phyloP scores from a whole-genome alignment of 208 protist genomes.

The Leishmania arabica region DNA sequence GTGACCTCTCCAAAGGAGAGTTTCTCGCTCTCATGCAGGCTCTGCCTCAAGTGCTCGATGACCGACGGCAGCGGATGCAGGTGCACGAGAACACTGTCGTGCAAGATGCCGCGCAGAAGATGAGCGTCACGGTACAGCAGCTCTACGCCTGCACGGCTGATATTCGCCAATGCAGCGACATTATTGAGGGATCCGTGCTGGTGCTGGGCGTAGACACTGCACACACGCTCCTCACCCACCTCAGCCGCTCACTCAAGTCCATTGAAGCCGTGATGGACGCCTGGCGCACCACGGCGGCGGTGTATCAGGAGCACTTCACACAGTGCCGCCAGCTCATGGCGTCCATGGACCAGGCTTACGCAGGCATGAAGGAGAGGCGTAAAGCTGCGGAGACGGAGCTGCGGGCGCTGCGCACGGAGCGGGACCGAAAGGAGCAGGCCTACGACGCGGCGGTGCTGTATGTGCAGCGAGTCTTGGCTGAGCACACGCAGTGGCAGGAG shows the following conservation, averaged over 20 bases:
- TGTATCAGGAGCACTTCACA: conserved; percentile 40
- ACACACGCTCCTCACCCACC: conserved; percentile 52
- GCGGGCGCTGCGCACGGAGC: conserved; percentile 44
- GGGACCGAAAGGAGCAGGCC: conserved; percentile 55
- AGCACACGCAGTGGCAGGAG: conserved; percentile 73
- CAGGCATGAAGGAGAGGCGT: conserved; percentile 54
- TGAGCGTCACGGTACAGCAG: conserved; percentile 46
- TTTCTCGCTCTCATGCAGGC: conserved; percentile 21
- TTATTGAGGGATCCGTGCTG: conserved; percentile 76
- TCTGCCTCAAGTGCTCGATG: conserved; percentile 48
- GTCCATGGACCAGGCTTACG: conserved; percentile 45
- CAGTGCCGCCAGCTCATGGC: conserved; percentile 54
- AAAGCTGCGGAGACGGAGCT: conserved; percentile 59
- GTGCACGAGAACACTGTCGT: conserved; percentile 33
- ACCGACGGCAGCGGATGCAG: conserved; percentile 58
- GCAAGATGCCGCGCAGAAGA: conserved; percentile 33
- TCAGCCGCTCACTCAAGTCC: conserved; percentile 45
- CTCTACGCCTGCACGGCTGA: conserved; percentile 39
- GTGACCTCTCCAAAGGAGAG: too few relatives aligned
- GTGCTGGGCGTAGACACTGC: conserved; percentile 66
- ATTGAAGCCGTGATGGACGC: conserved; percentile 39
- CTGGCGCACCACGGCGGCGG: conserved; percentile 37
- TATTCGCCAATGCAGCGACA: conserved; percentile 55
- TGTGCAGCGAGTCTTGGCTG: conserved; percentile 67
- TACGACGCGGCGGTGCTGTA: conserved; percentile 70